Conservation (phyloP, 805 yeast species). For the Cyberlindnera galapagoensis region DNA sequence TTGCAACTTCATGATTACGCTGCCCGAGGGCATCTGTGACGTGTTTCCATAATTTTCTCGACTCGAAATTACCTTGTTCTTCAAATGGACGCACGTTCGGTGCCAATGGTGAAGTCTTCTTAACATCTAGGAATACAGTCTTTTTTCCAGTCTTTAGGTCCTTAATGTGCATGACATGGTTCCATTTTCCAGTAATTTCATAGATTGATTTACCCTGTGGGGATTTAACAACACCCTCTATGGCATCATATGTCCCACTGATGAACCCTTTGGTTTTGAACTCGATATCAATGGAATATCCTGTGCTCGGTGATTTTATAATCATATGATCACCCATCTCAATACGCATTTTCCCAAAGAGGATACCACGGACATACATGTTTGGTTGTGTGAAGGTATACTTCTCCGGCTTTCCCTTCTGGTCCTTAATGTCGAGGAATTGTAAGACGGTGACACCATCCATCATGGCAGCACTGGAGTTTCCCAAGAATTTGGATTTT, state of each 20-base stretch:
- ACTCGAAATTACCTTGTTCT: slow-evolving; percentile 79
- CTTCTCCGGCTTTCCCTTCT: slow-evolving; percentile 48
- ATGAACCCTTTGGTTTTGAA: slow-evolving; percentile 94
- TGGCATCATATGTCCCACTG: slow-evolving; percentile 85
- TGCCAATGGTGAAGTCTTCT: slow-evolving; percentile 39
- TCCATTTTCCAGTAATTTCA: slow-evolving; percentile 89
- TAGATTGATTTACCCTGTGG: slow-evolving; percentile 46
- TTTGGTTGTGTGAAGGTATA: slow-evolving; percentile 93
- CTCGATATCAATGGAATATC: slow-evolving; percentile 73
- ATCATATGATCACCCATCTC: slow-evolving; percentile 91
- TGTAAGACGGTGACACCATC: slow-evolving; percentile 77
- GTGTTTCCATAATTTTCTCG: slow-evolving; percentile 74
- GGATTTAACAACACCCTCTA: slow-evolving; percentile 63
- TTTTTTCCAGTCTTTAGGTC: slow-evolving; percentile 43
- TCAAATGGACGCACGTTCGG: slow-evolving; percentile 74
- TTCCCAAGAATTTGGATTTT: slow-evolving; percentile 82
- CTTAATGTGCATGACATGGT: slow-evolving; percentile 70
- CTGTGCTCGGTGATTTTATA: slow-evolving; percentile 55
- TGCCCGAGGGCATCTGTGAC: slow-evolving; percentile 76
- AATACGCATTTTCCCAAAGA: slow-evolving; percentile 82
- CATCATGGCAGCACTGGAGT: slow-evolving; percentile 96
- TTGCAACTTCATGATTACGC: slow-evolving; percentile 77
- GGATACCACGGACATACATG: slow-evolving; percentile 87
- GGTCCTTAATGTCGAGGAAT: slow-evolving; percentile 51
- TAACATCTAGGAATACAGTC: slow-evolving; percentile 53